A percentile compares a stretch with the other conserved stretches of the same genome.
Conservation (phyloP, 208 protist species). For the Leptomonas pyrrhocoris region DNA sequence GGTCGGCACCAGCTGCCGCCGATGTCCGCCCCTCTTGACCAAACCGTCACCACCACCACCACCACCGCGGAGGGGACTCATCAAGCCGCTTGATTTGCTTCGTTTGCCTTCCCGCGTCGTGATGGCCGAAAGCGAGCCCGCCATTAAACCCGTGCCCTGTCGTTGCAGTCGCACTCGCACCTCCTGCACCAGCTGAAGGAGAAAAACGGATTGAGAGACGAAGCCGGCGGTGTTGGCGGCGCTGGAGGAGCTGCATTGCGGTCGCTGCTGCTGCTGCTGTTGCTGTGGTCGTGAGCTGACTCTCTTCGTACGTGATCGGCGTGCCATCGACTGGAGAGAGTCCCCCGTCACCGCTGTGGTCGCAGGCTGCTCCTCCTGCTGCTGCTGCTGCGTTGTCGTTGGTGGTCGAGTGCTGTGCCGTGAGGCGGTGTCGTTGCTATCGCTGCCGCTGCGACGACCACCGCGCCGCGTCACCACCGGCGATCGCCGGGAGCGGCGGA, state of each 20-base stretch:
- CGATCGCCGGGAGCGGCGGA: not conserved
- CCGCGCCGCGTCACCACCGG: not conserved
- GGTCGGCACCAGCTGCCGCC: slow-evolving; percentile 18
- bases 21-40: not conserved
- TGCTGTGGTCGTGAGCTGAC: not conserved
- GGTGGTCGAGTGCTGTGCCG: not conserved
- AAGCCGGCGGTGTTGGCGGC: slow-evolving; percentile 23
- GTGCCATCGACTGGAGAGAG: not conserved
- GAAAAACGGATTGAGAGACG: slow-evolving; percentile 26
- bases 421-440: not conserved
- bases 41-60: not conserved
- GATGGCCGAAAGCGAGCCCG: slow-evolving; percentile 19
- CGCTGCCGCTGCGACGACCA: not conserved
- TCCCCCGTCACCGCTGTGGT: not conserved
- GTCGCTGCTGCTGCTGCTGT: slow-evolving; percentile 11
- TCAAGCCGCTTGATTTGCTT: not conserved
- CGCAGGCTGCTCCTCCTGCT: too few relatives aligned
- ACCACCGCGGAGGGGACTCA: slow-evolving; percentile 7
- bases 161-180: slow-evolving; percentile 27
- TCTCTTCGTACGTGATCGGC: not conserved
- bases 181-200: slow-evolving; percentile 31
- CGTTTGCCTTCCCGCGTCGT: slow-evolving; percentile 6
- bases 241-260: not conserved
- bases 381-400: not conserved
- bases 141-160: slow-evolving; percentile 24